phyloP scores from a whole-genome alignment of 1,139 yeast genomes.

The Yamadazyma atmosphaerica region DNA sequence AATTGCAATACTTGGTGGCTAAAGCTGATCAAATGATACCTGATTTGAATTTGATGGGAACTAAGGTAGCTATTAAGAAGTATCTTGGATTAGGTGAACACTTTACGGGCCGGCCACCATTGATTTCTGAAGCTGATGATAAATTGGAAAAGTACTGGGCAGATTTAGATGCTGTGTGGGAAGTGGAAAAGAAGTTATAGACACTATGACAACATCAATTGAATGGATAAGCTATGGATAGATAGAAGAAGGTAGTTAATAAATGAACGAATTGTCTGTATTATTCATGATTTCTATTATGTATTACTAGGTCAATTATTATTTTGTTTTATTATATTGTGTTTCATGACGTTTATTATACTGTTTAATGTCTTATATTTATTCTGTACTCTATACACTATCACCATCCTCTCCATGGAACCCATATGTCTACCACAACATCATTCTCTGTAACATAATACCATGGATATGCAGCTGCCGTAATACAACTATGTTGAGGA shows the following conservation, averaged over 20 bases:
- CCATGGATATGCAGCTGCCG: slow-evolving; percentile 64
- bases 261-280: too few species aligned
- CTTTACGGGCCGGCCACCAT: slow-evolving; percentile 26
- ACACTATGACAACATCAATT: not conserved
- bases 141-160: slow-evolving; percentile 13
- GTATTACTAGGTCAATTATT: too few species aligned
- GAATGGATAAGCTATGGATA: too few species aligned
- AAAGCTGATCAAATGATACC: slow-evolving; percentile 42
- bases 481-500: slow-evolving; percentile 78
- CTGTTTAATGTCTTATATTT: too few species aligned
- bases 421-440: slow-evolving; percentile 65
- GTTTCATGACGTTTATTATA: too few species aligned
- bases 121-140: slow-evolving; percentile 11
- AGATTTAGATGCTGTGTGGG: slow-evolving; percentile 14
- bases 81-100: slow-evolving; percentile 21
- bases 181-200: slow-evolving; percentile 13
- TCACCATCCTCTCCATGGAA: slow-evolving; percentile 62
- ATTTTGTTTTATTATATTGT: too few species aligned
- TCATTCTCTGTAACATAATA: slow-evolving; percentile 52
- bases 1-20: slow-evolving; percentile 39
- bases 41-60: slow-evolving; percentile 45
- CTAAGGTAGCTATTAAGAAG: slow-evolving; percentile 30
- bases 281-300: too few species aligned
- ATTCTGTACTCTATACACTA: too few species aligned
- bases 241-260: not conserved